phyloP scores from a whole-genome alignment of 2,329 filamentous ascomycete species.

The Pleurostoma richardsiae region DNA sequence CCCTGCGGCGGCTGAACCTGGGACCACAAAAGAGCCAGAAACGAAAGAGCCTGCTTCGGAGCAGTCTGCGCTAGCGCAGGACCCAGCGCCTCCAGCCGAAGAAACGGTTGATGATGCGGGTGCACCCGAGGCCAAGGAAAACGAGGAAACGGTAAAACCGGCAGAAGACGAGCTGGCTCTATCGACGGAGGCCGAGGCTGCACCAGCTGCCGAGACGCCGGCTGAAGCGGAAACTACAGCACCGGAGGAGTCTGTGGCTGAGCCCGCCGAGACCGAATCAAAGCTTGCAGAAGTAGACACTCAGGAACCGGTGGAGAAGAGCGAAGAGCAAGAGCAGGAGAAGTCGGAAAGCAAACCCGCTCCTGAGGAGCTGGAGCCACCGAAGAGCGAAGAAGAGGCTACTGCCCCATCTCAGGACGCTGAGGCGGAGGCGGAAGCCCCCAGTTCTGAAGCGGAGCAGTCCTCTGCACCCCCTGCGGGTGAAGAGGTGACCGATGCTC shows the following conservation, averaged over 20 bases:
- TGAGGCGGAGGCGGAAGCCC: neutral
- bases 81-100: neutral
- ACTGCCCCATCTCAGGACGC: slow-evolving; percentile 1
- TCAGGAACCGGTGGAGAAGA: too few species aligned
- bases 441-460: neutral
- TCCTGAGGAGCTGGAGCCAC: slow-evolving; percentile 2
- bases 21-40: neutral
- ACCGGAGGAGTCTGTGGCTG: neutral
- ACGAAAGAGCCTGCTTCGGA: neutral
- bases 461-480: neutral
- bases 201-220: neutral
- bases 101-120: neutral
- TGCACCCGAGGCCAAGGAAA: slow-evolving; percentile 1
- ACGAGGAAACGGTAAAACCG: too few species aligned
- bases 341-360: slow-evolving; percentile 1
- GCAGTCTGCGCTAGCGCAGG: neutral
- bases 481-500: slow-evolving; percentile 1
- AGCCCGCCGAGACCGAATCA: too few species aligned
- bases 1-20: slow-evolving; percentile 5
- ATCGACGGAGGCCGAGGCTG: neutral
- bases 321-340: neutral
- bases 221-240: slow-evolving; percentile 2
- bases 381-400: slow-evolving; percentile 2
- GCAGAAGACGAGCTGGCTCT: neutral
- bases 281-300: too few species aligned